Conservation (phyloP, 2,329 filamentous ascomycete species). For the Pseudopyricularia javanii region DNA sequence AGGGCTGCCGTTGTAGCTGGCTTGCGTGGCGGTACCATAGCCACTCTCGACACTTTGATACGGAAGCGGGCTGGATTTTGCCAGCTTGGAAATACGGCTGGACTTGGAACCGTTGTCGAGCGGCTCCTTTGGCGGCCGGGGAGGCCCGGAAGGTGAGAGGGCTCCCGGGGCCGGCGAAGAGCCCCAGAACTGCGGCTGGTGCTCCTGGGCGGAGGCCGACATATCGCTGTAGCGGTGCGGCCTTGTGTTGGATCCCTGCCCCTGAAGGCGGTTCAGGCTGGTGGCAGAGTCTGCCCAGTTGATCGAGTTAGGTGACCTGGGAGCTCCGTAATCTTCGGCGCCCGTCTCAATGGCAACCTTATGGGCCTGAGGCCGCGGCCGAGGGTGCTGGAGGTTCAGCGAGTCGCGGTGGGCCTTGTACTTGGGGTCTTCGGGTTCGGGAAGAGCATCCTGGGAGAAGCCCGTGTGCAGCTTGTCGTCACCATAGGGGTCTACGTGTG, state of each 20-base stretch:
- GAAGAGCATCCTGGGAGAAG: constrained; percentile 40
- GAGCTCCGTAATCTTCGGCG: constrained; percentile 53
- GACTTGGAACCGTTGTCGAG: constrained; percentile 30
- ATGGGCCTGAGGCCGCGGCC: constrained; percentile 62
- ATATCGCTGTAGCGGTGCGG: constrained; percentile 31
- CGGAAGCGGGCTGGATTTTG: constrained; percentile 42
- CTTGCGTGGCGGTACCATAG: constrained; percentile 31
- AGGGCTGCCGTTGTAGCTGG: constrained; percentile 37
- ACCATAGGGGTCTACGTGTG: constrained; percentile 39
- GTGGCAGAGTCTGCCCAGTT: constrained; percentile 52
- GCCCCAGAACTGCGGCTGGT: constrained; percentile 28
- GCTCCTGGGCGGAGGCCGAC: constrained; percentile 15
- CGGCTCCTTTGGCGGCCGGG: constrained; percentile 52
- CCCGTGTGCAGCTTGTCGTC: constrained; percentile 49
- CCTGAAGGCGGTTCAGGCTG: constrained; percentile 40
- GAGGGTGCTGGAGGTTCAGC: constrained; percentile 66
- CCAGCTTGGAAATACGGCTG: constrained; percentile 35
- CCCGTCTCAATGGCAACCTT: constrained; percentile 56
- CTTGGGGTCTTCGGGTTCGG: constrained; percentile 52
- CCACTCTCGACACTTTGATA: constrained; percentile 43
- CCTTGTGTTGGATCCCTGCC: constrained; percentile 24
- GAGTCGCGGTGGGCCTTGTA: constrained; percentile 76
- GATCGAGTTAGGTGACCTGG: constrained; percentile 46
- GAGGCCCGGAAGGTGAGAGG: constrained; percentile 21
- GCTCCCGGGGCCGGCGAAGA: constrained; percentile 25